Evolutionary conservation across 2,329 filamentous ascomycete genomes (phyloP).

Genomic region (Delphinella strobiligena): DNA sequence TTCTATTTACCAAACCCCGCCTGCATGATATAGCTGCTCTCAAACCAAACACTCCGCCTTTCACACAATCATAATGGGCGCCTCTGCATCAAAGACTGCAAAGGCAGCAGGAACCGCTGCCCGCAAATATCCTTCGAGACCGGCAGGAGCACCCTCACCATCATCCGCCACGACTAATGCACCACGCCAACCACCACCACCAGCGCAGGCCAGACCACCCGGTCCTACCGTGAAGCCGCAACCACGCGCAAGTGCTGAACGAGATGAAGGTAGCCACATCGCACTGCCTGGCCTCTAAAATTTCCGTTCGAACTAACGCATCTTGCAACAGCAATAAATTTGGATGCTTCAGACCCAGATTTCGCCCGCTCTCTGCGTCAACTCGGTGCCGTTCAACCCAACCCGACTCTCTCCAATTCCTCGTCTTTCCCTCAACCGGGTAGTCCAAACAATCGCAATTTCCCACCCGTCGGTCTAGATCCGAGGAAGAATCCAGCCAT

Average conservation of each 20-base stretch:
- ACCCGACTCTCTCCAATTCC: constrained; percentile 43
- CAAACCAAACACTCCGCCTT: too few relatives aligned
- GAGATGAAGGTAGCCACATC: constrained; percentile 24
- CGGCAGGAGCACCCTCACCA: constrained; percentile 22
- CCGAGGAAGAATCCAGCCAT: constrained; percentile 42
- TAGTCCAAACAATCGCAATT: constrained; percentile 12
- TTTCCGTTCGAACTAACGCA: background rate
- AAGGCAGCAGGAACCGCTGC: constrained; percentile 36
- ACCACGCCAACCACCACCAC: constrained; percentile 13
- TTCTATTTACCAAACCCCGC: too few relatives aligned
- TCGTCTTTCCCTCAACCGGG: constrained; percentile 37
- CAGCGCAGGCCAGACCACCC: constrained; percentile 18
- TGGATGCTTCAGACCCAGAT: constrained; percentile 49
- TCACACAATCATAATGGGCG: constrained; percentile 42
- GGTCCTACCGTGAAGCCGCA: constrained; percentile 31
- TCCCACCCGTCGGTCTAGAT: too few relatives aligned
- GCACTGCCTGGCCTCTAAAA: background rate
- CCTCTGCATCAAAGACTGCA: constrained; percentile 44
- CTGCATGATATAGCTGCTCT: too few relatives aligned
- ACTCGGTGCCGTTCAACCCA: constrained; percentile 46
- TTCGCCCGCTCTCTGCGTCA: constrained; percentile 71
- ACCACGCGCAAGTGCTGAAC: constrained; percentile 24
- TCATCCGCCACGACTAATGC: constrained; percentile 16
- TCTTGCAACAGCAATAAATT: constrained; percentile 38
- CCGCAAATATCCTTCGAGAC: constrained; percentile 44